These are phyloP conservation scores for Imleria badia DNA, from an alignment of 768 basidiomycete genomes.

Conservation along the genomic window DNA sequence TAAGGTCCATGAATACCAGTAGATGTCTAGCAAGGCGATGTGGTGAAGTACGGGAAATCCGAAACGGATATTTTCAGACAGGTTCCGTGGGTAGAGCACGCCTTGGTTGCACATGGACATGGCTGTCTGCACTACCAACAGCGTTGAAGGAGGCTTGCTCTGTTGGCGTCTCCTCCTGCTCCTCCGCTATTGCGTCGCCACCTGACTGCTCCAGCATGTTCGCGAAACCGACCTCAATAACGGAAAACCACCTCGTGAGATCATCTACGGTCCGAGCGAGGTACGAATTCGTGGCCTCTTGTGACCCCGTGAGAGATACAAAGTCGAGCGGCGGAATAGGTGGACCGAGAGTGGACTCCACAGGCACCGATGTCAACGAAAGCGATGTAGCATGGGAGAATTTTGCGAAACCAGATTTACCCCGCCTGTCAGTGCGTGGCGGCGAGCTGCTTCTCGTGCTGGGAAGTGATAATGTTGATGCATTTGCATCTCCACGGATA, in stretches of 20 bases:
- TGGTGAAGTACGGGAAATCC: constrained; percentile 2
- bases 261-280: constrained; percentile 73
- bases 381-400: constrained; percentile 32
- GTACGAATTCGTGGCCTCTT: constrained; percentile 63
- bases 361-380: constrained; percentile 36
- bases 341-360: constrained; percentile 39
- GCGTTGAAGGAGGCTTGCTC: constrained; percentile 19
- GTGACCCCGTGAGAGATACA: constrained; percentile 47
- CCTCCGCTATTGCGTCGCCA: constrained; percentile 61
- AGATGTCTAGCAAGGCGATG: constrained; percentile 18
- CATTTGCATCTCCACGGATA: constrained; percentile 33
- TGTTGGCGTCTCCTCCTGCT: constrained; percentile 47
- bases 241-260: constrained; percentile 71
- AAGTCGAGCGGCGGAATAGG: constrained; percentile 71
- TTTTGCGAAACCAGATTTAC: constrained; percentile 22
- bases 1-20: constrained; percentile 12
- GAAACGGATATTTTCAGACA: constrained; percentile 10
- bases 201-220: constrained; percentile 57
- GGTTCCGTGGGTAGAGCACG: constrained; percentile 18
- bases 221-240: constrained; percentile 70
- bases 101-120: constrained; percentile 8
- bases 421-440: constrained; percentile 22
- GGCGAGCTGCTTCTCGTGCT: constrained; percentile 34
- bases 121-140: constrained; percentile 7
- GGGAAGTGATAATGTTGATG: constrained; percentile 42